Percentiles rank a stretch among this genome's conserved stretches.
phyloP scores from a whole-genome alignment of 176 grass and related monocot genomes.

The Elymus sibiricus region DNA sequence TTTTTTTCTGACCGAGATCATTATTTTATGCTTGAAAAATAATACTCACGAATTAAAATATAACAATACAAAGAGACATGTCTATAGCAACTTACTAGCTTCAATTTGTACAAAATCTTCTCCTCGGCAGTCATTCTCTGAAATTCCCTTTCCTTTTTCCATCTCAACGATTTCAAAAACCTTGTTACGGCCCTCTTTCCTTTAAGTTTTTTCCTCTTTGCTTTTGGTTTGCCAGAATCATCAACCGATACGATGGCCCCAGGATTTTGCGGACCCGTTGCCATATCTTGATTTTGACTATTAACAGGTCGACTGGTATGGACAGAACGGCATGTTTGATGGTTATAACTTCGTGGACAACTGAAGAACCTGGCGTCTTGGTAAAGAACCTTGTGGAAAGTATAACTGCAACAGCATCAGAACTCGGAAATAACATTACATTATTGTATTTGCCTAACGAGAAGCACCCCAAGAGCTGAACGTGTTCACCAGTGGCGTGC shows the following conservation, averaged over 20 bases:
- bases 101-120: slow-evolving; percentile 92
- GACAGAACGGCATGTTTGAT: slow-evolving; percentile 38
- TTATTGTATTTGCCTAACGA: neutral
- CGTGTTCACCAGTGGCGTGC: neutral
- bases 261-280: slow-evolving; percentile 29
- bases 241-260: slow-evolving; percentile 14
- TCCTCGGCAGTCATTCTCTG: slow-evolving; percentile 92
- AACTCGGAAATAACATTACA: neutral
- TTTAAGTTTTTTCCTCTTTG: slow-evolving; percentile 86
- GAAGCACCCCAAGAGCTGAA: neutral
- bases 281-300: slow-evolving; percentile 25
- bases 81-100: slow-evolving; percentile 44
- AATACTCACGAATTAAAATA: neutral
- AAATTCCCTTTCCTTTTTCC: slow-evolving; percentile 93
- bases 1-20: neutral
- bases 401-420: slow-evolving; percentile 47
- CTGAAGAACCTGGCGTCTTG: slow-evolving; percentile 7
- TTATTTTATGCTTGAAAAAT: neutral
- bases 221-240: slow-evolving; percentile 44
- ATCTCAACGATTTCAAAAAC: slow-evolving; percentile 91
- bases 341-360: neutral
- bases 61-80: neutral
- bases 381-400: slow-evolving; percentile 50
- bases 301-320: slow-evolving; percentile 42
- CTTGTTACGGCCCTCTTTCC: slow-evolving; percentile 80